Evolutionary conservation across 345 rosid species (phyloP), one percentile per base, ranked within the genome.

Genomic region (Gossypium rotundifolium): DNA sequence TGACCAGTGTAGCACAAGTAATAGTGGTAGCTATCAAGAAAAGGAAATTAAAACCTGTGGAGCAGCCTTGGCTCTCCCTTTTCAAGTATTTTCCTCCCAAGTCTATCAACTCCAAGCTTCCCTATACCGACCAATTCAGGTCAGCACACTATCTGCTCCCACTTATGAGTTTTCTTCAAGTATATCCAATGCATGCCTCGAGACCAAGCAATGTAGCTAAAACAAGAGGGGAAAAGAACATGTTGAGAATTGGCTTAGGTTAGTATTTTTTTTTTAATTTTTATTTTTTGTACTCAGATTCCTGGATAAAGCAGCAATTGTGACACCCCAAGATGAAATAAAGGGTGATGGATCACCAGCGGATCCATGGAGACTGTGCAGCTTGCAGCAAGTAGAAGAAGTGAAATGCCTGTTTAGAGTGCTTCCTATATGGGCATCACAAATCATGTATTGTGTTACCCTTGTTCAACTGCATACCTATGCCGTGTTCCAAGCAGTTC

Each of bases 301-400:
- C 62, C 82, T 88, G 59, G 92, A 90, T 81, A 90, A 85, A 79
- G 88, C 94, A 7, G 91, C 89, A 29, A 83, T 88, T 51, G 67
- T 81, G 18, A 82, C 88, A 6, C 73, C 58, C 2, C 74, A 80
- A 1, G 90, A 86, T 71, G 55, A 79, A 69, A 52, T 88, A 73
- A 80, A 86, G 29, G n/a, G 38, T 6, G 87, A 90, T 10, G 93
- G 91, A 0, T 83, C 90, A 1, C 75, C 91, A 2, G 49, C 51
- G 0, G 62, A 87, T 51, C 88, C 91, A n/a, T 90, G 91, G 93
- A 84, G 63, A 23, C 88, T 90, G 0, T 90, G 92, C 49, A 85
- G 93, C 82, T 44, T 85, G 73, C 92, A 90, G 44, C 92, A 90
- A 82, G 87, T 87, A 23, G 92, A 90, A 68, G 91, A 90, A 83